Evolutionary conservation across 495 filamentous ascomycete species (phyloP).

Genomic region (Penicillium malachiteum): DNA sequence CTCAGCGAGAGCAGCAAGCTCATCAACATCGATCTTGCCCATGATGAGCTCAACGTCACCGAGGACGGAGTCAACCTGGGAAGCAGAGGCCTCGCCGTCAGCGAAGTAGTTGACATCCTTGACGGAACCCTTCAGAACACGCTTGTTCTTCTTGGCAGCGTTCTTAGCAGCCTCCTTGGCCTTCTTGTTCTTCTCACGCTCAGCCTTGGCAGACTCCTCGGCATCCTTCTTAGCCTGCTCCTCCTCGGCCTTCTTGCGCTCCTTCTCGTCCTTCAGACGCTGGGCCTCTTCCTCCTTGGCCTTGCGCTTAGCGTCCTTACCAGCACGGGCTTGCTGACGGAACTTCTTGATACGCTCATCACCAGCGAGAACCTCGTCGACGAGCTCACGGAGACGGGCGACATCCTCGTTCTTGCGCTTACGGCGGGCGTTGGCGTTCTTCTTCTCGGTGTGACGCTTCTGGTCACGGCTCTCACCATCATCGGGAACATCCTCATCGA

Average conservation of each 20-base stretch:
- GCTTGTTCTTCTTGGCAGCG: conserved; percentile 99
- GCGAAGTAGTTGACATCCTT: conserved; percentile 93
- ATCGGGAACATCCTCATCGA: conserved; percentile 97
- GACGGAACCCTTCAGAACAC: conserved; percentile 83
- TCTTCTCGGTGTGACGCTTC: conserved; percentile 95
- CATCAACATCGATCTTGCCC: conserved; percentile 83
- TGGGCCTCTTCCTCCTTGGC: conserved; percentile 92
- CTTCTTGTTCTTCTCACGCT: conserved; percentile 86
- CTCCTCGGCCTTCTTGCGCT: conserved; percentile 73
- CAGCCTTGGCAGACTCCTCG: conserved; percentile 79
- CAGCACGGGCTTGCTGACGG: conserved; percentile 82
- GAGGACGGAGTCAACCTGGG: conserved; percentile 77
- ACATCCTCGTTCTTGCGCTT: conserved; percentile 99
- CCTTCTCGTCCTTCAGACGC: conserved; percentile 75
- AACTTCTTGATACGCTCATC: conserved; percentile 98
- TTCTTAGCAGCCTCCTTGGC: conserved; percentile 97
- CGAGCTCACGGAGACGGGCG: conserved; percentile 78
- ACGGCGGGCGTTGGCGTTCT: conserved; percentile 94
- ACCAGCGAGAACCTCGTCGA: conserved; percentile 76
- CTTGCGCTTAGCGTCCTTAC: conserved; percentile 88
- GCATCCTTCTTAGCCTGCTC: conserved; percentile 74
- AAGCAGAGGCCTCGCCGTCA: conserved; percentile 63
- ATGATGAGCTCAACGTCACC: conserved; percentile 86
- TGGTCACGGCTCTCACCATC: conserved; percentile 99
- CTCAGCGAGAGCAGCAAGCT: conserved; percentile 74